These are phyloP conservation scores for Fraxinus sp. DNA, from an alignment of 305 asterid genomes.

Conservation along the genomic window DNA sequence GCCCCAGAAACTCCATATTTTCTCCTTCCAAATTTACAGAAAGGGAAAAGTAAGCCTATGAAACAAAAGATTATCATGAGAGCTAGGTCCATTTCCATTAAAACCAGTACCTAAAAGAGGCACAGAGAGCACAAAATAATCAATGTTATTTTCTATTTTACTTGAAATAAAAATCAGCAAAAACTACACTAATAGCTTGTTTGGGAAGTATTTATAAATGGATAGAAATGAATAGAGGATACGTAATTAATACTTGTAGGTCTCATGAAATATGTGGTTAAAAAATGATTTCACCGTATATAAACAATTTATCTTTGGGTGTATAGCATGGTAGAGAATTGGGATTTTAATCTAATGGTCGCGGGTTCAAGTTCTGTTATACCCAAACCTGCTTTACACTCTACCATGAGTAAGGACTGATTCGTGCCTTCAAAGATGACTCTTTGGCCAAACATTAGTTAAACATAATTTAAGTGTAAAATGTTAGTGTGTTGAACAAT, in stretches of 20 bases:
- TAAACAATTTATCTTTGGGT: too few species aligned
- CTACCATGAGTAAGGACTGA: too few species aligned
- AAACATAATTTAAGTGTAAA: neutral
- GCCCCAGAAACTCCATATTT: neutral
- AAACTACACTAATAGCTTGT: neutral
- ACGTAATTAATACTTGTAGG: too few species aligned
- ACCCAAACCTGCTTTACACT: neutral
- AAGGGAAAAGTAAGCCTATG: neutral
- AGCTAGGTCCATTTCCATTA: constrained; percentile 17
- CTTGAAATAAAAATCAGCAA: constrained; percentile 15
- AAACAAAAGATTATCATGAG: constrained; percentile 6
- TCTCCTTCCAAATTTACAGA: neutral
- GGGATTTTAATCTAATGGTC: neutral
- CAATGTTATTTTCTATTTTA: neutral
- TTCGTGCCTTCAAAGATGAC: too few species aligned
- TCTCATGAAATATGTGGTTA: too few species aligned
- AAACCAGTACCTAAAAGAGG: neutral
- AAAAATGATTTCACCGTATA: too few species aligned
- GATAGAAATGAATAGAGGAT: too few species aligned
- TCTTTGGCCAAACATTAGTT: too few species aligned
- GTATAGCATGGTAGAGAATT: neutral
- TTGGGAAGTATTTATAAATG: too few species aligned
- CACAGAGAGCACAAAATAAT: neutral
- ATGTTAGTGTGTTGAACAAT: neutral
- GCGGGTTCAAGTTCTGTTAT: neutral